Evolutionary conservation across 805 yeast species (phyloP).

Genomic region (Maudiozyma turicensis): DNA sequence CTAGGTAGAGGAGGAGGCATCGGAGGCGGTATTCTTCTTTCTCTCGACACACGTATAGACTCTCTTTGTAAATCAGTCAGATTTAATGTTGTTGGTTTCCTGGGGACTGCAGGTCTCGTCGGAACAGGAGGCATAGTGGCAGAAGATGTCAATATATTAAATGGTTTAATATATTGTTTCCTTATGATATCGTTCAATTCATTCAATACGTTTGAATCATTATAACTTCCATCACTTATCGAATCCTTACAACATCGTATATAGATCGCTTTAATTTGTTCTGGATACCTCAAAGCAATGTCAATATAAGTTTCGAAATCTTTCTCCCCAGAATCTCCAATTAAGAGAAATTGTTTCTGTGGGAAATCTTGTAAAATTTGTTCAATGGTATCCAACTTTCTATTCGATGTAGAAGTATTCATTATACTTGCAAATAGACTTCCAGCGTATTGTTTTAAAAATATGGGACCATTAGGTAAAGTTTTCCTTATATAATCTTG

Average conservation of each 20-base stretch:
- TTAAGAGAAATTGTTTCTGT: conserved; percentile 61
- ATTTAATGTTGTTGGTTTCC: conserved; percentile 13
- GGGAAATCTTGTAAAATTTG: conserved; percentile 68
- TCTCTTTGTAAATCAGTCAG: conserved; percentile 10
- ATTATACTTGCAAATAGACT: conserved; percentile 69
- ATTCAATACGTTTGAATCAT: conserved; percentile 17
- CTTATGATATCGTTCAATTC: conserved; percentile 22
- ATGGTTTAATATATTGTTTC: conserved; percentile 6
- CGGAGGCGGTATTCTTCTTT: not conserved
- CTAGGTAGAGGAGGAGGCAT: conserved; percentile 3
- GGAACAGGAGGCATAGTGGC: conserved; percentile 4
- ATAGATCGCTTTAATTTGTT: conserved; percentile 61
- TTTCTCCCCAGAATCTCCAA: conserved; percentile 95
- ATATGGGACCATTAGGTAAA: conserved; percentile 75
- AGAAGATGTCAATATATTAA: not conserved
- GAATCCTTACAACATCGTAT: conserved; percentile 70
- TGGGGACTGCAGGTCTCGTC: conserved; percentile 15
- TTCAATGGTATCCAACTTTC: conserved; percentile 59
- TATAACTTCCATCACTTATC: conserved; percentile 44
- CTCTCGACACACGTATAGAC: not conserved
- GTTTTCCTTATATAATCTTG: conserved; percentile 24
- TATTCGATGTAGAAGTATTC: conserved; percentile 72
- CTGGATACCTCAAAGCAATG: conserved; percentile 52
- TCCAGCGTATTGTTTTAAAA: conserved; percentile 79
- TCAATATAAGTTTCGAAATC: conserved; percentile 87